A percentile compares a stretch with the other conserved stretches of the same genome.
Conservation (phyloP, 2,329 filamentous ascomycete species). For the Alternaria atra region DNA sequence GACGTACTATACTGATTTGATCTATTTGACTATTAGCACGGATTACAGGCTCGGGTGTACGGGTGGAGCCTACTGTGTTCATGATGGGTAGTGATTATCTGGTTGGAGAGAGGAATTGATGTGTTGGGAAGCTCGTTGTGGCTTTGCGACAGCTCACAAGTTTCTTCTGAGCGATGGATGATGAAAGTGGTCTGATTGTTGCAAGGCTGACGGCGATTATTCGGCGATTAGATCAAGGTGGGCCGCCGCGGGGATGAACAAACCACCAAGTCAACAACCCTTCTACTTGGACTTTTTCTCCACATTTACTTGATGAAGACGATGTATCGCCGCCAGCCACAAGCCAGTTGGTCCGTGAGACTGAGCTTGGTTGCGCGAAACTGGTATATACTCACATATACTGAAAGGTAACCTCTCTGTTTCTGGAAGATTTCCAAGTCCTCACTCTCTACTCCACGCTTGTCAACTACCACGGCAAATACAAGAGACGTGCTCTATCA, state of each 20-base stretch:
- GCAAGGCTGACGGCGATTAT: slow-evolving; percentile 20
- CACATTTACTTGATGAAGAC: neutral
- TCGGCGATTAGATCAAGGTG: slow-evolving; percentile 10
- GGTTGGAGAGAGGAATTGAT: neutral
- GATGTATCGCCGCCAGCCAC: too few species aligned
- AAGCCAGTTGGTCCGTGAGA: too few species aligned
- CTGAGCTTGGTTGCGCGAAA: too few species aligned
- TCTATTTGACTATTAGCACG: slow-evolving; percentile 46
- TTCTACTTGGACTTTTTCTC: neutral
- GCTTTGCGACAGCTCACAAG: slow-evolving; percentile 18
- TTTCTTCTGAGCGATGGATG: slow-evolving; percentile 30
- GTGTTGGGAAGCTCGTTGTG: slow-evolving; percentile 7
- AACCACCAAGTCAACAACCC: neutral
- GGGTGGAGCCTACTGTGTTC: slow-evolving; percentile 60
- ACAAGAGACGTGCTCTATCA: neutral
- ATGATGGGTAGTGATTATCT: slow-evolving; percentile 43
- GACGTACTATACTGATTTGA: slow-evolving; percentile 67
- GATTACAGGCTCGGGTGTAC: neutral
- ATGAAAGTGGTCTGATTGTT: slow-evolving; percentile 45
- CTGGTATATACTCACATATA: too few species aligned
- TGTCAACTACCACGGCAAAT: too few species aligned
- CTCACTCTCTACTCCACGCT: neutral
- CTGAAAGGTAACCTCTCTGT: too few species aligned
- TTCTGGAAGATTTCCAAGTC: too few species aligned
- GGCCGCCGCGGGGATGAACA: neutral